Percentiles rank a stretch among this genome's conserved stretches.
phyloP scores from a whole-genome alignment of 768 basidiomycete species.

The Tylopilus plumbeoviolaceoides region DNA sequence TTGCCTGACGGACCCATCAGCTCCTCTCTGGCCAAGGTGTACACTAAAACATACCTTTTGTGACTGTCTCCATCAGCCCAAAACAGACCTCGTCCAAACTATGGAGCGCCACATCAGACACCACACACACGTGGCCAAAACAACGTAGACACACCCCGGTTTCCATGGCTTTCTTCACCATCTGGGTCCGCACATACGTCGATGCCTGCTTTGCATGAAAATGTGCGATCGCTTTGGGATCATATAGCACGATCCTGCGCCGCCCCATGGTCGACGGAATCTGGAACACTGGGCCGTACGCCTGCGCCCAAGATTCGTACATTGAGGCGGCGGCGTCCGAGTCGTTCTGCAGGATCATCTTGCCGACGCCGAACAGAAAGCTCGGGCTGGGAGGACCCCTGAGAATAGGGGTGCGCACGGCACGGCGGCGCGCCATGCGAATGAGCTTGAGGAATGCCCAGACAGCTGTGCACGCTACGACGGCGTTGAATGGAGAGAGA shows the following conservation, averaged over 20 bases:
- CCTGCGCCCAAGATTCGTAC: constrained; percentile 43
- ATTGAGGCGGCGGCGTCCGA: constrained; percentile 27
- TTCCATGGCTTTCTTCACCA: too few relatives aligned
- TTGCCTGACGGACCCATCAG: constrained; percentile 21
- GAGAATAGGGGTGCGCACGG: constrained; percentile 8
- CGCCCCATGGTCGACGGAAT: constrained; percentile 38
- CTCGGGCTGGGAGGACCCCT: constrained; percentile 17
- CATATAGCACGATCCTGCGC: constrained; percentile 36
- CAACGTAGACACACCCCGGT: too few relatives aligned
- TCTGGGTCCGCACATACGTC: too few relatives aligned
- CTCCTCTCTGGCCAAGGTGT: constrained; percentile 30
- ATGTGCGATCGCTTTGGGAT: constrained; percentile 51
- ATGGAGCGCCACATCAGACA: too few relatives aligned
- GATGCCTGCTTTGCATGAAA: too few relatives aligned
- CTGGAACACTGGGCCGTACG: constrained; percentile 45
- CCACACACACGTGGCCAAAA: too few relatives aligned
- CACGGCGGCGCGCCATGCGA: too few relatives aligned
- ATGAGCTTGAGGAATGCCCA: too few relatives aligned
- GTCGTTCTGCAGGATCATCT: neutral
- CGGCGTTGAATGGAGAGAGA: too few relatives aligned
- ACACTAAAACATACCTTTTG: constrained; percentile 29
- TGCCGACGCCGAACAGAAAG: constrained; percentile 15
- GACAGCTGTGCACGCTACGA: too few relatives aligned
- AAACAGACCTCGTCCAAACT: constrained; percentile 27
- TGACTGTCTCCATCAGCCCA: constrained; percentile 45